Percentiles rank a stretch among this genome's conserved stretches.
phyloP scores from a whole-genome alignment of 2,329 filamentous ascomycete species.

The Pestalotiopsis sp. region DNA sequence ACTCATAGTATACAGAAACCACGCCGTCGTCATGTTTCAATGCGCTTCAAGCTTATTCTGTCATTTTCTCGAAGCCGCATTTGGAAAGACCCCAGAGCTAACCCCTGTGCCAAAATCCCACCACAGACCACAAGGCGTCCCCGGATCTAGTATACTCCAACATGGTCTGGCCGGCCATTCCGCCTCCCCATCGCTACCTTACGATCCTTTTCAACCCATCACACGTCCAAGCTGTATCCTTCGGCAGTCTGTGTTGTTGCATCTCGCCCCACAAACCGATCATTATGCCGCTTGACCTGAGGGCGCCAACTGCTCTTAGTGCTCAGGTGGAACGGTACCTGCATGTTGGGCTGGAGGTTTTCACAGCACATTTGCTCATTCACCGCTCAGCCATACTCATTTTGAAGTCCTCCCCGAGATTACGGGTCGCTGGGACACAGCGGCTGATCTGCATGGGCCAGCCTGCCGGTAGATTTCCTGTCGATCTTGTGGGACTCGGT shows the following conservation, averaged over 20 bases:
- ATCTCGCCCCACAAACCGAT: neutral
- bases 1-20: neutral
- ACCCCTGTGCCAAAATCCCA: neutral
- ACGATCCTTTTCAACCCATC: neutral
- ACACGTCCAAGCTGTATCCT: neutral
- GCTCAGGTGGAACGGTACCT: conserved; percentile 3
- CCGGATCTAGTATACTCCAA: neutral
- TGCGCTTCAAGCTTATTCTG: conserved; percentile 8
- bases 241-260: conserved; percentile 4
- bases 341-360: neutral
- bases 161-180: neutral
- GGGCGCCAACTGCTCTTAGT: neutral
- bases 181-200: neutral
- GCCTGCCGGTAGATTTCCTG: conserved; percentile 2
- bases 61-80: conserved; percentile 4
- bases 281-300: conserved; percentile 6
- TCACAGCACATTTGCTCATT: neutral
- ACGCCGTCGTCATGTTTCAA: conserved; percentile 2
- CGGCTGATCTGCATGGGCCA: conserved; percentile 8
- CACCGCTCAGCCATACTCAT: neutral
- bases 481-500: conserved; percentile 4
- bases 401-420: conserved; percentile 4
- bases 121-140: neutral
- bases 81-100: neutral
- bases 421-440: conserved; percentile 3